Percentiles rank a stretch among this genome's conserved stretches.
Conservation (phyloP, 2,329 filamentous ascomycete species). For the Akanthomyces uredinophilus region DNA sequence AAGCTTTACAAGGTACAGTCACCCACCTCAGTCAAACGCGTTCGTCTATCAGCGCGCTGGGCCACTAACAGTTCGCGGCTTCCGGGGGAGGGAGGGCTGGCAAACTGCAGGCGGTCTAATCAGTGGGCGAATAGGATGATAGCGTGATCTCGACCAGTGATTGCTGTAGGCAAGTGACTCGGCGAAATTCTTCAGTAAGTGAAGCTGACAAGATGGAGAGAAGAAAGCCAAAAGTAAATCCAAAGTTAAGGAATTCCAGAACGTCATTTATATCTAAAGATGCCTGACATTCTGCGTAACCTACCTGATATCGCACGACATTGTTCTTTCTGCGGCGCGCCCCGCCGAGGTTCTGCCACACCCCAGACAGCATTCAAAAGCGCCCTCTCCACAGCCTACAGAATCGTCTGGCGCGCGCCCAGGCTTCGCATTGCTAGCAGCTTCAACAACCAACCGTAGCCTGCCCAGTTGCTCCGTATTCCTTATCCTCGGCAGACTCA, state of each 20-base stretch:
- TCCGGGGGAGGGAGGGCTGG: constrained; percentile 58
- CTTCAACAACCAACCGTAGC: neutral
- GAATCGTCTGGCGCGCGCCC: too few relatives aligned
- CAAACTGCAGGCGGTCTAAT: constrained; percentile 25
- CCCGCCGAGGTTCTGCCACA: constrained; percentile 21
- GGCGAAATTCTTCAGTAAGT: too few relatives aligned
- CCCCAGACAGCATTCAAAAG: neutral
- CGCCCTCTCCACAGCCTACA: neutral
- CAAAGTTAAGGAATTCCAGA: too few relatives aligned
- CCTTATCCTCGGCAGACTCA: neutral
- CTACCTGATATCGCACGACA: neutral
- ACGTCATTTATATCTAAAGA: too few relatives aligned
- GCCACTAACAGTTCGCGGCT: constrained; percentile 56
- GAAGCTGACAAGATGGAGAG: too few relatives aligned
- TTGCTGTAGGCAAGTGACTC: too few relatives aligned
- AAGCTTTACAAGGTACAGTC: too few relatives aligned
- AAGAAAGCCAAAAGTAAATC: too few relatives aligned
- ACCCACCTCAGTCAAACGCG: neutral
- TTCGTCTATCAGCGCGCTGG: neutral
- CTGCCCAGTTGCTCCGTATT: neutral
- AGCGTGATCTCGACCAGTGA: neutral
- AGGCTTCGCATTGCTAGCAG: neutral
- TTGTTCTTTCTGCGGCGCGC: neutral
- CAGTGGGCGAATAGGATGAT: neutral
- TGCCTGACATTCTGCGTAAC: too few relatives aligned